Evolutionary conservation across 169 alveolate species (phyloP), one percentile per base, ranked within the genome.

Genomic region (Eimeria sp.): DNA sequence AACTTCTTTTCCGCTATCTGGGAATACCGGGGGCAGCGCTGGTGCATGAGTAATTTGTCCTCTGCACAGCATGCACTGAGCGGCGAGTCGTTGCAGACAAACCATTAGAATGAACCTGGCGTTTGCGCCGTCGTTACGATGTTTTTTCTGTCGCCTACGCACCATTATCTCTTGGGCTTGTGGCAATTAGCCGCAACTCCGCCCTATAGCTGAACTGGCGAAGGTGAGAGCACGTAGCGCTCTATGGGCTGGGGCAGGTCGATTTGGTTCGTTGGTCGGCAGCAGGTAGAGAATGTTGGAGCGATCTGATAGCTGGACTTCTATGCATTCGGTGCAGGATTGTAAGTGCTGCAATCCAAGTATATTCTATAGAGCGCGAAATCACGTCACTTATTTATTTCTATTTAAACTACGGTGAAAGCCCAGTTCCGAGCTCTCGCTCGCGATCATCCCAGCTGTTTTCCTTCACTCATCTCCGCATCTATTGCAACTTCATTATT

Each of bases 61-160:
- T n/a, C 9, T 72, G 82, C 82, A 40, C 54, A 72, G 54, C 82
- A 18, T 72, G 82, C 82, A 72, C 82, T 2, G 82, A 72, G 54
- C 51, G 30, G 82, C 13, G 14, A 72, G 54, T 16, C 40, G 51
- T 72, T 72, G 30, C 82, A 72, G 54, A 7, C 49, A 25, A 72
- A 5, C 13, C 51, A 40, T 14, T 11, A 72, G 54, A 51, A 40
- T 13, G 40, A 34, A 34, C 54, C 40, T 72, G 30, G 16, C 1
- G 5, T 34, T 5, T 1, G 49, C 27, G 54, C 82, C 25, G 27
- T 34, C 11, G 43, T 10, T 34, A 5, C 1, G 14, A n/a, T 10
- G 51, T 34, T 13, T n/a, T 5, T 30, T 4, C 11, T 13, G 82
- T 11, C 14, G 54, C 51, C 51, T 5, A 72, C 10, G 82, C 82